These are phyloP conservation scores for Wallacemonas sp. DNA, from an alignment of 208 protist genomes.

Conservation along the genomic window DNA sequence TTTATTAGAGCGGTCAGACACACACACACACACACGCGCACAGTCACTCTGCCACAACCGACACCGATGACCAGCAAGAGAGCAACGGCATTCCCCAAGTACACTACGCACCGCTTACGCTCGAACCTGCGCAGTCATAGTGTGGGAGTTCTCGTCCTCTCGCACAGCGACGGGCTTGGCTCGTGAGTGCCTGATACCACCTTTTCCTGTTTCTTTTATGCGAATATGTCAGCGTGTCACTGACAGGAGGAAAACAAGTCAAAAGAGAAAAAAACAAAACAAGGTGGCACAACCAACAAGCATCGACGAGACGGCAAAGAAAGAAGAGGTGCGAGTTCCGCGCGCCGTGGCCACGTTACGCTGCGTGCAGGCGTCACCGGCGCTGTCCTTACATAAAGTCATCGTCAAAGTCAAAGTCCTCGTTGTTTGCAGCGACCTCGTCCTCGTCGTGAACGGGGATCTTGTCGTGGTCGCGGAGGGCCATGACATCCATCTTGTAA, in stretches of 20 bases:
- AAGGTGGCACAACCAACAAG: background rate
- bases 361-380: too few relatives aligned
- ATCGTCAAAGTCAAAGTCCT: conserved; percentile 92
- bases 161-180: too few relatives aligned
- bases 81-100: too few relatives aligned
- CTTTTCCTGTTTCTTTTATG: too few relatives aligned
- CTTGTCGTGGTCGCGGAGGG: conserved; percentile 88
- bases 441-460: conserved; percentile 59
- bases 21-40: background rate
- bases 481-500: conserved; percentile 90
- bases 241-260: background rate
- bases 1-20: background rate
- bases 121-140: too few relatives aligned
- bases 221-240: conserved; percentile 1
- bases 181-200: too few relatives aligned
- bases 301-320: background rate
- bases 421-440: conserved; percentile 57
- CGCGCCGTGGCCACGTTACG: too few relatives aligned
- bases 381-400: conserved; percentile 87
- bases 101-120: too few relatives aligned
- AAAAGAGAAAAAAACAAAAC: conserved; percentile 19
- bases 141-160: too few relatives aligned
- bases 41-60: too few relatives aligned
- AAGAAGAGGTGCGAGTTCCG: too few relatives aligned
- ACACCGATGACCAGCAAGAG: too few relatives aligned